phyloP scores from a whole-genome alignment of 768 basidiomycete species.

The Nevesoporus exiguus region DNA sequence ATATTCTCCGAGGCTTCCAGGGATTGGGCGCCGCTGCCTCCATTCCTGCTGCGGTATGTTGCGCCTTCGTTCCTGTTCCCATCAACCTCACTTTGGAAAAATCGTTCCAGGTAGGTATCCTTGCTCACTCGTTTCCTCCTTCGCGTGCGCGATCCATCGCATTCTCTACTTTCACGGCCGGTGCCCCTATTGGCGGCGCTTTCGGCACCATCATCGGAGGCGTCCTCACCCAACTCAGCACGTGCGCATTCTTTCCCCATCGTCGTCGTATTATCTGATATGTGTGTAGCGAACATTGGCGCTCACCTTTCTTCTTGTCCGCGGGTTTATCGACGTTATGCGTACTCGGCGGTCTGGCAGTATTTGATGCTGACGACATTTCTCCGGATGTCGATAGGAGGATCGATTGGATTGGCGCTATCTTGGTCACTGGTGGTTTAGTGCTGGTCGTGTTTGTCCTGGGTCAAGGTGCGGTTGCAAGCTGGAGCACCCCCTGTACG shows the following conservation, averaged over 20 bases:
- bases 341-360: conserved; percentile 49
- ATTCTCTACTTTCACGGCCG: conserved; percentile 81
- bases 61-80: neutral
- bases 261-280: neutral
- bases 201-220: conserved; percentile 71
- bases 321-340: conserved; percentile 54
- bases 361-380: conserved; percentile 54
- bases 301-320: conserved; percentile 59
- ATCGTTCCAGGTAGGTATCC: conserved; percentile 61
- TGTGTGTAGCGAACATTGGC: conserved; percentile 49
- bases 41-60: conserved; percentile 65
- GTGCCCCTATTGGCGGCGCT: conserved; percentile 77
- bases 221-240: conserved; percentile 53
- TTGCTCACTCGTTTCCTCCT: conserved; percentile 74
- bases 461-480: conserved; percentile 58
- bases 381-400: conserved; percentile 41
- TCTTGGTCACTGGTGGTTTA: conserved; percentile 60
- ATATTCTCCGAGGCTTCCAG: conserved; percentile 72
- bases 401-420: conserved; percentile 77
- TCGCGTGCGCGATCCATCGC: conserved; percentile 67
- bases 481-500: conserved; percentile 61
- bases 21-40: conserved; percentile 75
- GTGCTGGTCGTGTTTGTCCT: conserved; percentile 72
- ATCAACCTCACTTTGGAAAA: neutral
- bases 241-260: conserved; percentile 23